Conservation (phyloP, 192 early-diverging fungal genomes). For the Rhizophagus sp. region DNA sequence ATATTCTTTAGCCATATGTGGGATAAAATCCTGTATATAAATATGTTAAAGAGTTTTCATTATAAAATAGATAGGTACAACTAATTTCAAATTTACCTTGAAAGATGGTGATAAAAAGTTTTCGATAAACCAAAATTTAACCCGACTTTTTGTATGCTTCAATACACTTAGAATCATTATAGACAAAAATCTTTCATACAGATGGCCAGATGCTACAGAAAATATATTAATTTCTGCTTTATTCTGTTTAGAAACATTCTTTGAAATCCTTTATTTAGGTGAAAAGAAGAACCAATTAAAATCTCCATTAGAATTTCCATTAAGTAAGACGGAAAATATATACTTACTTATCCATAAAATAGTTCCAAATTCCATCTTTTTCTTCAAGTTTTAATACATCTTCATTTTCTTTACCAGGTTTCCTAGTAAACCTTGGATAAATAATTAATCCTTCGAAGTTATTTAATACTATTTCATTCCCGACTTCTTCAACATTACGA, state of each 20-base stretch:
- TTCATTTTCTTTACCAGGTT: constrained; percentile 75
- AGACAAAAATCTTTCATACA: constrained; percentile 96
- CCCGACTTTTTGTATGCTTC: constrained; percentile 80
- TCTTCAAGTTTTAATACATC: constrained; percentile 60
- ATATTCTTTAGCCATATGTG: constrained; percentile 82
- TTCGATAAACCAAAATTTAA: constrained; percentile 99
- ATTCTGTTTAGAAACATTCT: constrained; percentile 31
- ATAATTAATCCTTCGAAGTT: constrained; percentile 83
- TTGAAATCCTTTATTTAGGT: constrained; percentile 28
- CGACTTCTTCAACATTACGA: constrained; percentile 46
- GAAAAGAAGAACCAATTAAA: constrained; percentile 3
- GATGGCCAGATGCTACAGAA: constrained; percentile 95
- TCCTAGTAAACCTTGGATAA: constrained; percentile 79
- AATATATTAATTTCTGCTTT: constrained; percentile 88
- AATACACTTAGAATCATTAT: constrained; percentile 97
- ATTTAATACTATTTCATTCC: constrained; percentile 61
- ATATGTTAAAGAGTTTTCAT: neutral
- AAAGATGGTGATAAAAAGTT: constrained; percentile 97
- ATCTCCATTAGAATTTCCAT: neutral
- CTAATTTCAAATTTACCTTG: constrained; percentile 56
- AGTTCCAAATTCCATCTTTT: constrained; percentile 56
- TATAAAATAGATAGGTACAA: neutral
- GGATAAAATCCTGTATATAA: constrained; percentile 73
- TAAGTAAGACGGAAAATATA: neutral
- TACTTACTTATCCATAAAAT: constrained; percentile 59